Conservation (phyloP, 345 rosid genomes). For the Hibiscus syriacus region DNA sequence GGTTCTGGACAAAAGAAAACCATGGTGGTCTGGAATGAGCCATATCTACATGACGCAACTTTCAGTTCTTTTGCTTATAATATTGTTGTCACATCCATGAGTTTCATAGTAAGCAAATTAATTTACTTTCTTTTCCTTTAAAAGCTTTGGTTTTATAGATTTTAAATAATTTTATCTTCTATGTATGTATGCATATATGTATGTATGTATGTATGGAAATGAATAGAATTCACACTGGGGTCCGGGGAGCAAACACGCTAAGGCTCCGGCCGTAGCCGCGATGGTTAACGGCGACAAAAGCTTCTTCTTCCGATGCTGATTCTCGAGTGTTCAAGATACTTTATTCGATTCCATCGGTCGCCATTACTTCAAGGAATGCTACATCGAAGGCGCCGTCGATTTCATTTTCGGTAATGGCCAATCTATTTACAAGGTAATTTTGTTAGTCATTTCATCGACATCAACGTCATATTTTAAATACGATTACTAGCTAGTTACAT, state of each 20-base stretch:
- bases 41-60: constrained; percentile 44
- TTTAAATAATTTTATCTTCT: neutral
- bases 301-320: constrained; percentile 47
- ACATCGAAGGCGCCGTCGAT: constrained; percentile 78
- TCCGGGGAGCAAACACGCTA: constrained; percentile 30
- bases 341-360: constrained; percentile 67
- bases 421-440: constrained; percentile 63
- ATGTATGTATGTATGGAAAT: neutral
- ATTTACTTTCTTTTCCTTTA: neutral
- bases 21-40: constrained; percentile 59
- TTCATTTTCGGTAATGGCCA: constrained; percentile 77
- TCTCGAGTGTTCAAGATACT: constrained; percentile 69
- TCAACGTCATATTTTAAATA: too few species aligned
- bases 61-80: constrained; percentile 57
- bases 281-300: constrained; percentile 55
- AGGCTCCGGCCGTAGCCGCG: constrained; percentile 56
- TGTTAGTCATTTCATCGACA: too few species aligned
- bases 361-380: constrained; percentile 56
- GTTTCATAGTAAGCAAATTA: constrained; percentile 34
- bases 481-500: neutral
- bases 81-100: constrained; percentile 42
- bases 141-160: neutral
- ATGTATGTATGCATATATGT: too few species aligned
- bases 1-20: constrained; percentile 54
- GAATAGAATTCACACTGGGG: constrained; percentile 53